These are phyloP conservation scores for Sequoia sempervirens DNA, from an alignment of 75 land plant genomes.

Conservation along the genomic window DNA sequence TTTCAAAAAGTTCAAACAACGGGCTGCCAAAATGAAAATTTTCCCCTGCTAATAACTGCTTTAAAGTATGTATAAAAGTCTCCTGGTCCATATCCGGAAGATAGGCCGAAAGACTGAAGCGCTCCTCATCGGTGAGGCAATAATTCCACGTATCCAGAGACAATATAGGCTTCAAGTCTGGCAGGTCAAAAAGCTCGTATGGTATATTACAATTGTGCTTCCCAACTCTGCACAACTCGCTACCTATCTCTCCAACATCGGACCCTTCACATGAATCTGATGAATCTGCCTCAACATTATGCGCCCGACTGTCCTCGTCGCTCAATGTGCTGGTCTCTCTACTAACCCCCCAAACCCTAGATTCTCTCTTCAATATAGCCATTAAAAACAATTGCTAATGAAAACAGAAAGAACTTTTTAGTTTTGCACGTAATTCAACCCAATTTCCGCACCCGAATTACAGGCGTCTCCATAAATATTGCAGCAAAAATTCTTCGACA, in stretches of 20 bases:
- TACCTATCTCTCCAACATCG: conserved; percentile 58
- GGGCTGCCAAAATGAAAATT: conserved; percentile 89
- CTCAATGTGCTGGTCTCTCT: conserved; percentile 14
- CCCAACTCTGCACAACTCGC: conserved; percentile 80
- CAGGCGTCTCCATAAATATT: not conserved
- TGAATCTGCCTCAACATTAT: conserved; percentile 46
- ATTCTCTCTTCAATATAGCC: conserved; percentile 45
- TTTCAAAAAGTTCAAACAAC: conserved; percentile 48
- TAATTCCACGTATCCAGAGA: conserved; percentile 94
- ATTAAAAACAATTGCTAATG: not conserved
- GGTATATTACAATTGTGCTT: conserved; percentile 60
- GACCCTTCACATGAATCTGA: conserved; percentile 48
- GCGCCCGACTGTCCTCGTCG: conserved; percentile 19
- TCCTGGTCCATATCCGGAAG: conserved; percentile 81
- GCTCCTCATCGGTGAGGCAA: conserved; percentile 80
- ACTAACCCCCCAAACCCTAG: conserved; percentile 28
- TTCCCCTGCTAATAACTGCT: conserved; percentile 58
- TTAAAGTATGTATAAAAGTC: conserved; percentile 52
- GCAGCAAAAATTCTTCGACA: not conserved
- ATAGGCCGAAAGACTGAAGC: conserved; percentile 50
- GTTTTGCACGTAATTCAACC: not conserved
- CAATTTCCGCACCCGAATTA: not conserved
- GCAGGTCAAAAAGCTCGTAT: conserved; percentile 74
- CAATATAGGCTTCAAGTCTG: conserved; percentile 54
- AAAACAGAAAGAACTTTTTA: not conserved